Conservation (phyloP, 768 basidiomycete genomes). For the Phylloporus rhodoxanthus region DNA sequence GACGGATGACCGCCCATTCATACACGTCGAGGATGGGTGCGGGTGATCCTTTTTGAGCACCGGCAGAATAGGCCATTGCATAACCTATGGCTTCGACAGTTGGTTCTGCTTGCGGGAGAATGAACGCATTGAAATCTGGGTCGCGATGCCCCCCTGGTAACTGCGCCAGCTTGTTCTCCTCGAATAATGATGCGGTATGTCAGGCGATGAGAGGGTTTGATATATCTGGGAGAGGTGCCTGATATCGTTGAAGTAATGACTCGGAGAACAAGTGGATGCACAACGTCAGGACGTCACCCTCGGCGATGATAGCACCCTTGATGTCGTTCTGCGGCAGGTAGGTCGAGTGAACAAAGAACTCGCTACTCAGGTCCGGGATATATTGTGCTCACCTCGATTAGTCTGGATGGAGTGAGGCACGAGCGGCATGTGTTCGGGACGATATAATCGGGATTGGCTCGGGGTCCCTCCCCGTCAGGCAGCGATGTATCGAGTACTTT, state of each 20-base stretch:
- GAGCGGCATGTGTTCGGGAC: conserved; percentile 32
- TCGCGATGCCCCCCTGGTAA: conserved; percentile 25
- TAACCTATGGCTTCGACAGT: conserved; percentile 58
- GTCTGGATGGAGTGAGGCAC: too few species aligned
- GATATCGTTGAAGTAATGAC: conserved; percentile 49
- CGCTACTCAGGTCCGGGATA: too few species aligned
- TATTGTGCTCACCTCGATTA: conserved; percentile 40
- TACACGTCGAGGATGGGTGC: conserved; percentile 47
- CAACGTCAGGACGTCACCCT: conserved; percentile 47
- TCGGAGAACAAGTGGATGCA: conserved; percentile 57
- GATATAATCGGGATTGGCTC: too few species aligned
- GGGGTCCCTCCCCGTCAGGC: too few species aligned
- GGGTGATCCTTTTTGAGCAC: conserved; percentile 38
- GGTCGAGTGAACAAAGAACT: neutral
- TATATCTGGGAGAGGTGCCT: conserved; percentile 40
- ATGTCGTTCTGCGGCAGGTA: conserved; percentile 21
- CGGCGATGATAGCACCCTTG: conserved; percentile 54
- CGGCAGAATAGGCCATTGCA: conserved; percentile 56
- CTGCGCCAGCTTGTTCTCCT: conserved; percentile 39
- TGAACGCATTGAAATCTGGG: conserved; percentile 42
- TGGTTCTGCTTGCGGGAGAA: conserved; percentile 47
- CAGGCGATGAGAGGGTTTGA: conserved; percentile 46
- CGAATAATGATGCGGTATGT: conserved; percentile 43
- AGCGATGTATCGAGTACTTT: too few species aligned
- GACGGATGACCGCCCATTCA: conserved; percentile 46